Conservation (phyloP, 148 eudicot genomes). For the Camellia japonica region DNA sequence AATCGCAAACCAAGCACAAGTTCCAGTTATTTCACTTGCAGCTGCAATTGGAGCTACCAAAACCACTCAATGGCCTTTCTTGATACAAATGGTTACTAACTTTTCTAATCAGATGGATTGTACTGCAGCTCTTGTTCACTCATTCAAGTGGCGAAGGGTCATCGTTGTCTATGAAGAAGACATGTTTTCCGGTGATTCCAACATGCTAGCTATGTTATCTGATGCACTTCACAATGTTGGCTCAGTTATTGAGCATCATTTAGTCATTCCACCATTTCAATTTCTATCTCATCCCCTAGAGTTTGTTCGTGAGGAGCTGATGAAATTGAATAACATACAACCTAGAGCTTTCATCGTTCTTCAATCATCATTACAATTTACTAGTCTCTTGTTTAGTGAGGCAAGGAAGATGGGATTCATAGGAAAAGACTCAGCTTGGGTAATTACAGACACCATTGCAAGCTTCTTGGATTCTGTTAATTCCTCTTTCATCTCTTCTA, state of each 20-base stretch:
- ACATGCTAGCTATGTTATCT: constrained; percentile 4
- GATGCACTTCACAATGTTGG: constrained; percentile 19
- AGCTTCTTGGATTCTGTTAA: constrained; percentile 19
- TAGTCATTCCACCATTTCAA: constrained; percentile 15
- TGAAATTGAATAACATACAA: not conserved
- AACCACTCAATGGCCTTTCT: constrained; percentile 22
- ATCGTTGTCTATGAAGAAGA: constrained; percentile 19
- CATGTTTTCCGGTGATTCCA: not conserved
- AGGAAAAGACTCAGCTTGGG: constrained; percentile 28
- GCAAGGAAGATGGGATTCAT: constrained; percentile 22
- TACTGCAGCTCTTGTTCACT: constrained; percentile 12
- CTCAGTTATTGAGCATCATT: constrained; percentile 12
- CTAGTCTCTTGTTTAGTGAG: constrained; percentile 21
- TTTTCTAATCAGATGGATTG: not conserved
- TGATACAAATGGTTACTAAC: constrained; percentile 20
- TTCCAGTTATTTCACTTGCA: constrained; percentile 24
- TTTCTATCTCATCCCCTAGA: not conserved
- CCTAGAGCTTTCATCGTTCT: constrained; percentile 33
- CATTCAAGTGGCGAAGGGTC: constrained; percentile 25
- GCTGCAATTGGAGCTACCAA: constrained; percentile 10
- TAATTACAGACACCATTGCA: constrained; percentile 12
- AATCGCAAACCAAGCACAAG: constrained; percentile 20
- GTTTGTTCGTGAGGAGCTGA: not conserved
- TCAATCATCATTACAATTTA: constrained; percentile 15
- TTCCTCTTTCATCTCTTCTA: constrained; percentile 3